Percentiles rank a stretch among this genome's conserved stretches.
These are phyloP conservation scores for Geotrichum siamense DNA, from an alignment of 1,139 yeast genomes.

Conservation along the genomic window DNA sequence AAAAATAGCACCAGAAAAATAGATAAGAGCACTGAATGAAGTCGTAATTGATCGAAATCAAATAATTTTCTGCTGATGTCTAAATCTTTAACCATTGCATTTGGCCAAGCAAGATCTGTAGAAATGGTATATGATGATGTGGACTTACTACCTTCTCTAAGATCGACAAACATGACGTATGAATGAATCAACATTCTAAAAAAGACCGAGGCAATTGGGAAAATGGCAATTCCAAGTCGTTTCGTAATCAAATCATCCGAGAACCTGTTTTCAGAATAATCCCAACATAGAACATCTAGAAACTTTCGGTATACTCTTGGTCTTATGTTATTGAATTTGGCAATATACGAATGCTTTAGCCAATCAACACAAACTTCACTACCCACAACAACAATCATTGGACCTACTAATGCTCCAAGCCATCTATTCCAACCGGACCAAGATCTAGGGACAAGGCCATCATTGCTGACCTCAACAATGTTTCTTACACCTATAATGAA, in stretches of 20 bases:
- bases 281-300: conserved; percentile 54
- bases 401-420: conserved; percentile 71
- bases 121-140: background rate
- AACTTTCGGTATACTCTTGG: conserved; percentile 70
- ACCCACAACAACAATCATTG: conserved; percentile 75
- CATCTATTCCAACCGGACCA: conserved; percentile 38
- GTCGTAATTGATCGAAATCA: conserved; percentile 2
- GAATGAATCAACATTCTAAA: conserved; percentile 56
- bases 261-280: conserved; percentile 44
- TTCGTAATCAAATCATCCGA: conserved; percentile 47
- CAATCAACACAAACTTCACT: conserved; percentile 88
- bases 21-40: conserved; percentile 8
- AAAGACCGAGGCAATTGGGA: conserved; percentile 66
- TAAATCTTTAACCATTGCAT: background rate
- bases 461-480: conserved; percentile 53
- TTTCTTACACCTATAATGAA: conserved; percentile 75
- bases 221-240: conserved; percentile 73
- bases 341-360: conserved; percentile 85
- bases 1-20: conserved; percentile 33
- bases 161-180: conserved; percentile 20
- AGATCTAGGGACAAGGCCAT: conserved; percentile 39
- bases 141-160: background rate
- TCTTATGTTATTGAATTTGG: conserved; percentile 72
- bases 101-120: background rate
- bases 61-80: background rate